A percentile compares a stretch with the other conserved stretches of the same genome.
These are phyloP conservation scores for Fusarium protoensiforme DNA, from an alignment of 2,329 filamentous ascomycete genomes.

Conservation along the genomic window DNA sequence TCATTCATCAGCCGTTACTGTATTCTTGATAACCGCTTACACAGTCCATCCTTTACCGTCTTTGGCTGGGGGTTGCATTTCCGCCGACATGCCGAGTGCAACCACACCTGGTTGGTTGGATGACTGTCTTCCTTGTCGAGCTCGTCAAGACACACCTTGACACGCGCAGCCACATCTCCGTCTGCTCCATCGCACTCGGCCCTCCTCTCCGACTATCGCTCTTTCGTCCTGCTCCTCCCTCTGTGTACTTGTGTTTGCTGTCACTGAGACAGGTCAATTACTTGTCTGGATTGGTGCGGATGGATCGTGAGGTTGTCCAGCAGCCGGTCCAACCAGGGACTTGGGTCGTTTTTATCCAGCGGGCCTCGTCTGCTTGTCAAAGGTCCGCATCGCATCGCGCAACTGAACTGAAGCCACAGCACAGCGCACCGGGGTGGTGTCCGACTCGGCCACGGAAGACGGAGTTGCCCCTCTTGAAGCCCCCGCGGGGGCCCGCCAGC, in stretches of 20 bases:
- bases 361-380: not conserved
- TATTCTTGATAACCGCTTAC: conserved; percentile 37
- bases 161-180: conserved; percentile 1
- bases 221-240: conserved; percentile 8
- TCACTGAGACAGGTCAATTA: conserved; percentile 25
- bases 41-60: conserved; percentile 23
- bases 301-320: conserved; percentile 8
- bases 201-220: conserved; percentile 23
- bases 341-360: not conserved
- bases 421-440: conserved; percentile 19
- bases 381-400: conserved; percentile 12
- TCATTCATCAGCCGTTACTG: conserved; percentile 36
- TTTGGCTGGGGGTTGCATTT: conserved; percentile 18
- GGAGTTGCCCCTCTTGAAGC: conserved; percentile 32
- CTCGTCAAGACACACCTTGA: not conserved
- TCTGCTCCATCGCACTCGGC: not conserved
- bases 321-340: conserved; percentile 30
- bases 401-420: conserved; percentile 3
- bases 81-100: conserved; percentile 26
- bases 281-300: conserved; percentile 34
- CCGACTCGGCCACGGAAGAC: conserved; percentile 31
- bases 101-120: conserved; percentile 21
- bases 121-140: not conserved
- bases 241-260: not conserved
- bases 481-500: conserved; percentile 32